Evolutionary conservation across 345 rosid species (phyloP).

Genomic region (Carallia pectinifolia): DNA sequence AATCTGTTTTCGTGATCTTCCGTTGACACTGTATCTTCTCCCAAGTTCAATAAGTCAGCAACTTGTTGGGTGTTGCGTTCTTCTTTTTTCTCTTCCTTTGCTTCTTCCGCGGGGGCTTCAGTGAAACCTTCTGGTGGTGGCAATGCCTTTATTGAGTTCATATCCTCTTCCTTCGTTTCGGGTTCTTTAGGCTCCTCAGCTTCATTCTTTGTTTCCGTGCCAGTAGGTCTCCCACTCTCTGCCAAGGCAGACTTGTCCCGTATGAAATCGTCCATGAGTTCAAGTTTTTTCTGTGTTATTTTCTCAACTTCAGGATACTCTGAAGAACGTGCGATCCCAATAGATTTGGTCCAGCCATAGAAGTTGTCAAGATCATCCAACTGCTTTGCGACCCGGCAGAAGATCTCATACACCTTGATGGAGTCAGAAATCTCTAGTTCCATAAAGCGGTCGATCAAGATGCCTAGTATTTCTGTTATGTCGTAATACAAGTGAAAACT

Average conservation of each 20-base stretch:
- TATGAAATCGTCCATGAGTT: slow-evolving; percentile 78
- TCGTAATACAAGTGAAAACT: slow-evolving; percentile 75
- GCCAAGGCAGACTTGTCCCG: slow-evolving; percentile 57
- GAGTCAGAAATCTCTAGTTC: slow-evolving; percentile 66
- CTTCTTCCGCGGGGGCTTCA: slow-evolving; percentile 26
- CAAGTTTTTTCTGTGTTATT: slow-evolving; percentile 73
- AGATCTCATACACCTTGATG: slow-evolving; percentile 62
- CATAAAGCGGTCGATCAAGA: slow-evolving; percentile 68
- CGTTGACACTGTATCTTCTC: slow-evolving; percentile 32
- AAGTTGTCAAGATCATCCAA: slow-evolving; percentile 63
- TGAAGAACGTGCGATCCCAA: slow-evolving; percentile 62
- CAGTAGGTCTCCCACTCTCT: slow-evolving; percentile 17
- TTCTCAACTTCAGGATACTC: slow-evolving; percentile 82
- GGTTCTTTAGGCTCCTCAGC: slow-evolving; percentile 23
- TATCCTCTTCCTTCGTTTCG: slow-evolving; percentile 37
- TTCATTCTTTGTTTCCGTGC: slow-evolving; percentile 26
- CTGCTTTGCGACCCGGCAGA: slow-evolving; percentile 60
- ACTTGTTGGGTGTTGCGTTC: slow-evolving; percentile 24
- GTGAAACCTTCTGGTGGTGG: slow-evolving; percentile 51
- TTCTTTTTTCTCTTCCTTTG: slow-evolving; percentile 17
- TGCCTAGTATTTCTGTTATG: slow-evolving; percentile 53
- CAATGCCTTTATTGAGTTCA: slow-evolving; percentile 52
- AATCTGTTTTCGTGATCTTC: slow-evolving; percentile 46
- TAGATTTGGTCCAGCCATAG: slow-evolving; percentile 68
- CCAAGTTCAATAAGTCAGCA: slow-evolving; percentile 61